A percentile compares a stretch with the other conserved stretches of the same genome.
phyloP scores from a whole-genome alignment of 2,329 filamentous ascomycete species.

The Nothomitra cinnamomea region DNA sequence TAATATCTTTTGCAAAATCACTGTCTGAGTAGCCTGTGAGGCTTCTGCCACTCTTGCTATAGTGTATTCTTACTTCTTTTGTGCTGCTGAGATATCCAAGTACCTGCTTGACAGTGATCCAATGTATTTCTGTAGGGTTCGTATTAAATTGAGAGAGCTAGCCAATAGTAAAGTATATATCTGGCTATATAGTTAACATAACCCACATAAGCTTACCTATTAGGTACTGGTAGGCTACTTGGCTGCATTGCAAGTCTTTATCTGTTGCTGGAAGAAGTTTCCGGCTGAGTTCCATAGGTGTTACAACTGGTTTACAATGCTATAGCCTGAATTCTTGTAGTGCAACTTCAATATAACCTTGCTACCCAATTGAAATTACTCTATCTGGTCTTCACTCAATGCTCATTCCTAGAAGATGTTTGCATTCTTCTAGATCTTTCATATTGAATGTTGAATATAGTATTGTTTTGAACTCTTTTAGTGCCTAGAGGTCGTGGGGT shows the following conservation, averaged over 20 bases:
- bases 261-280: background rate
- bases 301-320: too few relatives aligned
- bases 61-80: background rate
- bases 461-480: constrained; percentile 11
- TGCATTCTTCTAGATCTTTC: constrained; percentile 12
- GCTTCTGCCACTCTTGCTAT: background rate
- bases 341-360: too few relatives aligned
- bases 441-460: constrained; percentile 15
- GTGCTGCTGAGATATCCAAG: background rate
- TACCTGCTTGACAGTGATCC: background rate
- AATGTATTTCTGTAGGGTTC: background rate
- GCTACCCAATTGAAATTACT: background rate
- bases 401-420: constrained; percentile 15
- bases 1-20: background rate
- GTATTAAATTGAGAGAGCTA: background rate
- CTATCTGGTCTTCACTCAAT: constrained; percentile 7
- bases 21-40: background rate
- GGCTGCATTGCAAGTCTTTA: background rate
- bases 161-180: background rate
- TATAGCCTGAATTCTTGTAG: too few relatives aligned
- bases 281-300: too few relatives aligned
- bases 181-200: background rate
- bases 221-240: background rate
- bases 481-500: constrained; percentile 6
- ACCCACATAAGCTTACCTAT: background rate